Base-by-base conservation (phyloP, 495 filamentous ascomycete genomes). In the Parmelia sp. region DNA sequence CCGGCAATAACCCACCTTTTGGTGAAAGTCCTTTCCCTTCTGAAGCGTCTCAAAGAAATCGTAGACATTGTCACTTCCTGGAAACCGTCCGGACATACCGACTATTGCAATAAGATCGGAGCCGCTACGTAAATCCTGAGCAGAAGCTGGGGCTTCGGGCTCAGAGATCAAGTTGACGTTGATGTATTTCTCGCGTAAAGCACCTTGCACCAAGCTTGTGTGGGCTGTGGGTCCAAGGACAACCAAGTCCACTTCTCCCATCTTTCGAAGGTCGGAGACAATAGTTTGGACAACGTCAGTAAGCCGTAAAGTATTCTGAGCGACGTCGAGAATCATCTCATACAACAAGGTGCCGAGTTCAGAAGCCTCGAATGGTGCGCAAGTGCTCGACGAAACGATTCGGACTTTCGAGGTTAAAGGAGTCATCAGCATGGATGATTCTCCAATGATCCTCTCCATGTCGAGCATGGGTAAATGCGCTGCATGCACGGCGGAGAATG, bases 41-140 rank as follows among this genome's bases (percentile, higher is more conserved):
- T 44, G 25, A 7, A 71, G 57, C 10, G 45, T n/a, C 15, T 66
- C 40, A 69, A 69, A 72, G 36, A 69, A 67, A 12, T 58, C 51
- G 11, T 69, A 23, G 25, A 68, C 23, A 31, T 40, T 66, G 7
- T 70, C 69, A 39, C 63, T 63, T 23, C 62, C 69, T 12, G 71
- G 71, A 23, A 69, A 68, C 2, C 69, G 44, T 29, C 69, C 71
- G n/a, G 71, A 65, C 64, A 71, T 67, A 2, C 71, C 71, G 0
- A 72, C 69, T 25, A 72, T 64, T 1, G 69, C 71, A 42, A 72
- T 21, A 11, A 37, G 47, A 12, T 44, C 53, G 15, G 35, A 63
- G 8, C 53, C 62, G 1, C 19, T 37, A 33, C 61, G 61, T 29
- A 57, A 37, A 19, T 57, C 49, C 2, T 45, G 35, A 6, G 8